Percentiles rank a stretch among this genome's conserved stretches.
Conservation (phyloP, 2,329 filamentous ascomycete genomes). For the Alternaria rosae region DNA sequence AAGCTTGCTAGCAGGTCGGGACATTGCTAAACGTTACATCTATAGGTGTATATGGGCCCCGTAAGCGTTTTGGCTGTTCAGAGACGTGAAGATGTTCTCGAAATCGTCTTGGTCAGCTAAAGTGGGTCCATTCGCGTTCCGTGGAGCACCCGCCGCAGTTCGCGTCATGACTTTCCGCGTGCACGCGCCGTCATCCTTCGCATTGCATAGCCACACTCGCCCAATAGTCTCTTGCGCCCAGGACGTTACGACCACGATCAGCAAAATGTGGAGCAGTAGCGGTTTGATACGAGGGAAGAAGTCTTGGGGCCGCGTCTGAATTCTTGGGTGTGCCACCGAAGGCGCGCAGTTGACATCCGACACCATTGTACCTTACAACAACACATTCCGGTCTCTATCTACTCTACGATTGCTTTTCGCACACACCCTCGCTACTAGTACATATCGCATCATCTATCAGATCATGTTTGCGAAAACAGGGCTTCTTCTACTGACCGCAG, state of each 20-base stretch:
- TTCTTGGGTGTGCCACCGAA: conserved; percentile 5
- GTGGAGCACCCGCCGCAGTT: neutral
- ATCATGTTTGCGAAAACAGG: conserved; percentile 22
- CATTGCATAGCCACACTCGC: conserved; percentile 11
- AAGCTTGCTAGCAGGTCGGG: neutral
- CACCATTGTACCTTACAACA: neutral
- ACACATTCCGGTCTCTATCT: neutral
- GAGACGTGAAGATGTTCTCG: neutral
- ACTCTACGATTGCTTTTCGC: neutral
- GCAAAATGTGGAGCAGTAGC: conserved; percentile 19
- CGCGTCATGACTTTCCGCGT: neutral
- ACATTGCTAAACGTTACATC: neutral
- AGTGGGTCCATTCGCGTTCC: neutral
- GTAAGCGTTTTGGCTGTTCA: neutral
- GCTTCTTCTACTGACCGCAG: conserved; percentile 24
- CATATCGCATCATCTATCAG: neutral
- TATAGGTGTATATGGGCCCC: neutral
- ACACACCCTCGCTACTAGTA: neutral
- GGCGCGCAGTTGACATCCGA: neutral
- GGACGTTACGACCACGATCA: conserved; percentile 9
- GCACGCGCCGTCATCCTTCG: neutral
- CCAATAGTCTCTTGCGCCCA: conserved; percentile 1
- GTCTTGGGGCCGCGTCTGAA: conserved; percentile 11
- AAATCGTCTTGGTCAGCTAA: neutral
- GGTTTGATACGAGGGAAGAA: conserved; percentile 18